Evolutionary conservation across 2,329 filamentous ascomycete species (phyloP).

Genomic region (Epichloe brachyelytri): DNA sequence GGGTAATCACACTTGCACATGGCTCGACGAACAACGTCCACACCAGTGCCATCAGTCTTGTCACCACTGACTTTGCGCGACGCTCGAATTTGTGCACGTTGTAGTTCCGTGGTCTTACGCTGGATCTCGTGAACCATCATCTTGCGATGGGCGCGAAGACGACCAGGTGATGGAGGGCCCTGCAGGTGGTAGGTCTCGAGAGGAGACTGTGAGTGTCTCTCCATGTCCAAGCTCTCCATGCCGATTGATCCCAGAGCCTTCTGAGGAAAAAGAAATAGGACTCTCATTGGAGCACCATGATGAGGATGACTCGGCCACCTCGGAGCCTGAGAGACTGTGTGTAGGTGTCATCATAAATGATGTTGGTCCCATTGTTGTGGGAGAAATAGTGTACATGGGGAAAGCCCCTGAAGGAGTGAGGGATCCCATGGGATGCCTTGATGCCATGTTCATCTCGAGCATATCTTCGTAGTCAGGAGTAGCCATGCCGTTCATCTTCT

Average conservation of each 20-base stretch:
- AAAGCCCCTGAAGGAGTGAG: slow-evolving; percentile 25
- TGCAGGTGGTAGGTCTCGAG: slow-evolving; percentile 19
- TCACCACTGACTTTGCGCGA: slow-evolving; percentile 16
- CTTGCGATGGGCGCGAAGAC: slow-evolving; percentile 24
- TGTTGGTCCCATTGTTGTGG: slow-evolving; percentile 17
- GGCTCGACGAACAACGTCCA: slow-evolving; percentile 25
- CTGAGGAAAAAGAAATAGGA: slow-evolving; percentile 26
- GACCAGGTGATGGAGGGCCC: slow-evolving; percentile 20
- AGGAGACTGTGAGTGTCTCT: slow-evolving; percentile 24
- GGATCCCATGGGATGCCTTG: slow-evolving; percentile 22
- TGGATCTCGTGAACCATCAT: slow-evolving; percentile 29
- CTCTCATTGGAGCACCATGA: slow-evolving; percentile 29
- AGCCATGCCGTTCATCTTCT: slow-evolving; percentile 20
- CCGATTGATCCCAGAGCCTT: slow-evolving; percentile 18
- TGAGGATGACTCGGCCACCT: slow-evolving; percentile 23
- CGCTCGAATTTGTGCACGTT: slow-evolving; percentile 25
- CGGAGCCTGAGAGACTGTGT: slow-evolving; percentile 26
- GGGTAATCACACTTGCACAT: slow-evolving; percentile 33
- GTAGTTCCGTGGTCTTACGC: slow-evolving; percentile 31
- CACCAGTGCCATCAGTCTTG: slow-evolving; percentile 16
- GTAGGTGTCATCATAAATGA: slow-evolving; percentile 29
- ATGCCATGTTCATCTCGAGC: slow-evolving; percentile 23
- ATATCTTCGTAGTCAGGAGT: slow-evolving; percentile 26
- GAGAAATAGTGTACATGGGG: slow-evolving; percentile 23
- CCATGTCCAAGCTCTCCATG: slow-evolving; percentile 22